These are phyloP conservation scores for Sungouiella blattae DNA, from an alignment of 805 yeast species.

Conservation along the genomic window DNA sequence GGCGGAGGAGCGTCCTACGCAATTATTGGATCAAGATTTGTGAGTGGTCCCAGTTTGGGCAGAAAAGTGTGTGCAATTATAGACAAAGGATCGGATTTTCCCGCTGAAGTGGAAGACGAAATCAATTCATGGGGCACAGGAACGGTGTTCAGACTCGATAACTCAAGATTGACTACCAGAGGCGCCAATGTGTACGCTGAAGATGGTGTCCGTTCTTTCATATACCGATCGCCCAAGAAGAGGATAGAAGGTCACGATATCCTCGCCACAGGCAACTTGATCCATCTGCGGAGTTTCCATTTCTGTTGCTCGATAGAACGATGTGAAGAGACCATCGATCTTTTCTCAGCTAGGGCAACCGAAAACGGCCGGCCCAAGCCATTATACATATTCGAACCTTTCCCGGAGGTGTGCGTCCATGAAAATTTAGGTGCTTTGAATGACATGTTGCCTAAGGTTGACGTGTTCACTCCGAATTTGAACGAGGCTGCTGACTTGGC, in stretches of 20 bases:
- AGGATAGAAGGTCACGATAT: conserved; percentile 59
- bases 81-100: conserved; percentile 81
- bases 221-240: conserved; percentile 58
- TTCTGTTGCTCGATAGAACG: conserved; percentile 71
- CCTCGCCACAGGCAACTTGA: conserved; percentile 30
- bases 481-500: conserved; percentile 74
- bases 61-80: conserved; percentile 59
- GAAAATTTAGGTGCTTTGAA: conserved; percentile 36
- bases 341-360: conserved; percentile 13
- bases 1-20: conserved; percentile 94
- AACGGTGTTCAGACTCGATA: conserved; percentile 49
- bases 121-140: conserved; percentile 64
- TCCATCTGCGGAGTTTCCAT: conserved; percentile 51
- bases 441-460: conserved; percentile 42
- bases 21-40: conserved; percentile 66
- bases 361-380: conserved; percentile 20
- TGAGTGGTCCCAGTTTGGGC: conserved; percentile 36
- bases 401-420: conserved; percentile 68
- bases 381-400: conserved; percentile 78
- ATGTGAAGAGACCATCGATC: conserved; percentile 45
- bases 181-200: conserved; percentile 77
- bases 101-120: conserved; percentile 39
- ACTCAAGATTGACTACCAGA: conserved; percentile 61
- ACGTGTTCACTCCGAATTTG: conserved; percentile 77
- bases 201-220: conserved; percentile 53